A percentile compares a stretch with the other conserved stretches of the same genome.
These are phyloP conservation scores for Euphrasia confusa DNA, from an alignment of 257 asterid species.

Conservation along the genomic window DNA sequence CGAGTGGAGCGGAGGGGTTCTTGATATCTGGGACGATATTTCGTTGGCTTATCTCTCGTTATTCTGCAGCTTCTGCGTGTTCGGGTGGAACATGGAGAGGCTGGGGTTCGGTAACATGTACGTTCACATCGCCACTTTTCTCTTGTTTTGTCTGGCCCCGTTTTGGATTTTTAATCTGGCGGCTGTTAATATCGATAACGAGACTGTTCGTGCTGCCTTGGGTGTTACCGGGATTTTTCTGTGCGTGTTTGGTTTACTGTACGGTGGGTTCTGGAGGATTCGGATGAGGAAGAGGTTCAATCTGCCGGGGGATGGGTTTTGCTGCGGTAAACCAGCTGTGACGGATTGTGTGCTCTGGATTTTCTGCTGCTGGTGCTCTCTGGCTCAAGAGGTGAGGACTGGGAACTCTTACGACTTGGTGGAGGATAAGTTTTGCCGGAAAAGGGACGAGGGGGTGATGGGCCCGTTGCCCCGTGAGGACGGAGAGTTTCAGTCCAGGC, in stretches of 20 bases:
- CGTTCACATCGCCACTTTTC: constrained; percentile 78
- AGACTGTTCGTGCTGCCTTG: constrained; percentile 47
- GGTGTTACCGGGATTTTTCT: constrained; percentile 69
- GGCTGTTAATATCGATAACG: constrained; percentile 62
- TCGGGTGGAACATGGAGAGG: constrained; percentile 91
- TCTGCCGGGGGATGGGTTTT: constrained; percentile 48
- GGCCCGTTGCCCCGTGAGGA: constrained; percentile 58
- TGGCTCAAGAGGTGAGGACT: constrained; percentile 80
- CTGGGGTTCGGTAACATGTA: constrained; percentile 87
- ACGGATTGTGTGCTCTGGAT: constrained; percentile 71
- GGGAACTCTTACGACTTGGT: constrained; percentile 61
- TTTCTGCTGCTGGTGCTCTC: constrained; percentile 80
- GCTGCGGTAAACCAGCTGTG: constrained; percentile 53
- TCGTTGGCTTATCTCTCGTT: constrained; percentile 70
- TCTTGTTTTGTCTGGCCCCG: constrained; percentile 75
- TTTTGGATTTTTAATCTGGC: constrained; percentile 77
- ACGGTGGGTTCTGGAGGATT: constrained; percentile 90
- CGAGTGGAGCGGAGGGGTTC: constrained; percentile 73
- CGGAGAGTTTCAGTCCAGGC: constrained; percentile 38
- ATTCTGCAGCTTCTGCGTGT: constrained; percentile 74
- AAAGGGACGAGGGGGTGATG: constrained; percentile 27
- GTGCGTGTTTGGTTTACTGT: constrained; percentile 62
- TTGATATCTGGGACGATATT: constrained; percentile 78
- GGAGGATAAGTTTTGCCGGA: constrained; percentile 58
- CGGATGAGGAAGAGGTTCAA: constrained; percentile 75